Evolutionary conservation across 805 yeast genomes (phyloP).

Genomic region (Kurtzmaniella fragi): DNA sequence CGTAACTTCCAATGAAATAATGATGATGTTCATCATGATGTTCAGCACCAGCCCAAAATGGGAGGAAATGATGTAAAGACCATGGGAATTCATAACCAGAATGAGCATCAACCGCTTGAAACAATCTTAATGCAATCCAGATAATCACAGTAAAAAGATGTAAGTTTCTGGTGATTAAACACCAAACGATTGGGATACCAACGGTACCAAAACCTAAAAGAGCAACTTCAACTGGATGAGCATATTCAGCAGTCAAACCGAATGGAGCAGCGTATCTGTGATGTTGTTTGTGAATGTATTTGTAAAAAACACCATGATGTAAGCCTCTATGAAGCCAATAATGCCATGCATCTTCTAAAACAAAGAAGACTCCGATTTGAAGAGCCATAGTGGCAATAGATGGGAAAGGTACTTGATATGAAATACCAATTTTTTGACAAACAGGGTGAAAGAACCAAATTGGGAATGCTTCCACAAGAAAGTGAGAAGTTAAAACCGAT

Average conservation of each 20-base stretch:
- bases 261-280: slow-evolving; percentile 61
- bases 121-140: slow-evolving; percentile 50
- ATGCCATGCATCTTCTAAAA: slow-evolving; percentile 57
- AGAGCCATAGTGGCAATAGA: slow-evolving; percentile 31
- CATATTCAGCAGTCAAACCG: slow-evolving; percentile 58
- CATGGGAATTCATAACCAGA: slow-evolving; percentile 61
- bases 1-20: slow-evolving; percentile 54
- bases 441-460: slow-evolving; percentile 61
- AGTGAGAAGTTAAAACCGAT: slow-evolving; percentile 52
- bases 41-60: slow-evolving; percentile 64
- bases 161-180: slow-evolving; percentile 40
- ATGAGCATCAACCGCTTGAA: slow-evolving; percentile 59
- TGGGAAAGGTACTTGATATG: slow-evolving; percentile 52
- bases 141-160: slow-evolving; percentile 50
- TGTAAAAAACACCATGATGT: slow-evolving; percentile 53
- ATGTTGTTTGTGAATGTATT: slow-evolving; percentile 55
- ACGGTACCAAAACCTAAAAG: slow-evolving; percentile 57
- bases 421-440: slow-evolving; percentile 44
- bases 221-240: slow-evolving; percentile 56
- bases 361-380: slow-evolving; percentile 47
- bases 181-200: slow-evolving; percentile 54
- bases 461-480: slow-evolving; percentile 55
- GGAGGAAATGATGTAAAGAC: slow-evolving; percentile 52
- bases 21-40: slow-evolving; percentile 61
- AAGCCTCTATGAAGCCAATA: slow-evolving; percentile 55